Evolutionary conservation across 441 rosid species (phyloP), one percentile per base, ranked within the genome.

Genomic region (Caryocar brasiliense): DNA sequence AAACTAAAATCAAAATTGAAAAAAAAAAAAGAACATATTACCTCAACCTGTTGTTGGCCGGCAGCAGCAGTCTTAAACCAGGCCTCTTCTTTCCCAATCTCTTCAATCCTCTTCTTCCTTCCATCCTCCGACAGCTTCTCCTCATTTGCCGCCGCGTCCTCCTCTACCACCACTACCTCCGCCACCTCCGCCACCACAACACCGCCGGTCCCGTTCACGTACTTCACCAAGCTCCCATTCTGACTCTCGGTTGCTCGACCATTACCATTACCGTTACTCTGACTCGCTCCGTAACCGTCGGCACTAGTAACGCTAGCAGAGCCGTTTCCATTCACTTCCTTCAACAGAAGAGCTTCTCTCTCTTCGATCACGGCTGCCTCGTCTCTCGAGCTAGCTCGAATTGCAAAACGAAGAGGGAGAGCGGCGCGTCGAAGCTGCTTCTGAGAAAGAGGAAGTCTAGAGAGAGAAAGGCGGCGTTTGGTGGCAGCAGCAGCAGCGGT

Each of bases 51-150:
- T 32, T 66, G 70, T 30, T 66, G 69, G 13, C 63, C 65, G 15
- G 29, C 71, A 2, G 48, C 65, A 17, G 29, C 71, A 2, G 48
- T 59, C 70, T 83, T 87, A 70, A 92, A 92, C 96, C 96, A 88
- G n/a, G 94, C 95, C 6, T 87, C 95, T 48, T 92, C 99, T 70
- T 79, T 81, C 55, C 96, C 96, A 27, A 92, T 83, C 60, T 87
- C 89, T 63, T 92, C 99, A 6, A 92, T 78, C 58, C 93, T 79
- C 79, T 72, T 87, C 74, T 78, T 72, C 82, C 95, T 75, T 46
- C 62, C 73, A 54, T 72, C 82, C 62, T 78, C 82, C 37, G 38
- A n/a, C n/a, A n/a, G n/a, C n/a, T n/a, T n/a, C n/a, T n/a, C n/a
- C n/a, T n/a, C n/a, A n/a, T n/a, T n/a, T n/a, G n/a, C 53, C 29